A percentile compares a stretch with the other conserved stretches of the same genome.
These are phyloP conservation scores for Pseudisothecium myosuroides DNA, from an alignment of 225 moss, liverwort and hornwort species.

Conservation along the genomic window DNA sequence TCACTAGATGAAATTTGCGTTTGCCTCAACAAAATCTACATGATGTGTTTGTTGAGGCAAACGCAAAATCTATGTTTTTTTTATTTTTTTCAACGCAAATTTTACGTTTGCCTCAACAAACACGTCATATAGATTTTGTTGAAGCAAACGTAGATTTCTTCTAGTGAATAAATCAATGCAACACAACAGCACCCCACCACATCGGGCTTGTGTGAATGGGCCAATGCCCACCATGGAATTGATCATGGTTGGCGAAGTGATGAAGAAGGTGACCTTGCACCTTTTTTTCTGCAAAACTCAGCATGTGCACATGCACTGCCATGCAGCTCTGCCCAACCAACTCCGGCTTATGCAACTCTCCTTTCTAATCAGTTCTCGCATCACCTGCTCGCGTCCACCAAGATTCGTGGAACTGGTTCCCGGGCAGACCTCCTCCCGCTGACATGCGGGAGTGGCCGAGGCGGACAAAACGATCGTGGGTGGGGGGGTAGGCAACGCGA, in stretches of 20 bases:
- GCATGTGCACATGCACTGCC: background rate
- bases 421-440: background rate
- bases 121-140: too few relatives aligned
- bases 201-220: background rate
- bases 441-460: background rate
- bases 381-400: background rate
- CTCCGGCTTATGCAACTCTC: too few relatives aligned
- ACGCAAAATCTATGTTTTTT: too few relatives aligned
- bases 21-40: too few relatives aligned
- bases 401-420: background rate
- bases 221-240: too few relatives aligned
- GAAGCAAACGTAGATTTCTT: too few relatives aligned
- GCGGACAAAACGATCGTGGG: background rate
- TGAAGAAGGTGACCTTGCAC: background rate
- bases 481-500: fast-evolving
- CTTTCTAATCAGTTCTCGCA: background rate
- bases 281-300: background rate
- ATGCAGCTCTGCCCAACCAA: background rate
- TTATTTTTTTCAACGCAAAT: too few relatives aligned
- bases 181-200: fast-evolving
- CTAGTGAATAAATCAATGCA: background rate
- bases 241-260: background rate
- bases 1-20: too few relatives aligned
- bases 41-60: too few relatives aligned
- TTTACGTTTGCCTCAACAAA: too few relatives aligned